These are phyloP conservation scores for Colletotrichum navitas DNA, from an alignment of 2,329 filamentous ascomycete species.

Conservation along the genomic window DNA sequence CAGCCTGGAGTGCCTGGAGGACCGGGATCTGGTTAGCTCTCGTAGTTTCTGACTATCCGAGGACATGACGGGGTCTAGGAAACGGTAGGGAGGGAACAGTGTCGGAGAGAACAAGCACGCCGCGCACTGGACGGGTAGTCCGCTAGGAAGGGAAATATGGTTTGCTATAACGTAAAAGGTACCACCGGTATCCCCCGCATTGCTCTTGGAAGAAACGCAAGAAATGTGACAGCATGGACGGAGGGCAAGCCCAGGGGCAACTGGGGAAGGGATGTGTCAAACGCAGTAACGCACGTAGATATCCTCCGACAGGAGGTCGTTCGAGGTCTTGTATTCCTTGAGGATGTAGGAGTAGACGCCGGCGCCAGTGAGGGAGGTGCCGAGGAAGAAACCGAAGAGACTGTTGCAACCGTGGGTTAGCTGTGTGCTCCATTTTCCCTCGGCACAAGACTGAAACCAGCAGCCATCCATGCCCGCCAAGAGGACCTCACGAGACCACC, in stretches of 20 bases:
- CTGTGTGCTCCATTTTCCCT: not conserved
- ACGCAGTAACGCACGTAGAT: constrained; percentile 83
- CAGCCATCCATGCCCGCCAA: not conserved
- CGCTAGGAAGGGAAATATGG: constrained; percentile 1
- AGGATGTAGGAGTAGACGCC: constrained; percentile 93
- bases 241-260: not conserved
- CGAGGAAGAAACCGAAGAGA: constrained; percentile 91
- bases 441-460: too few relatives aligned
- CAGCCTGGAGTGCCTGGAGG: constrained; percentile 82
- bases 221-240: not conserved
- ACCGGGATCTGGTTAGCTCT: constrained; percentile 17
- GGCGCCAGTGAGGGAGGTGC: constrained; percentile 81
- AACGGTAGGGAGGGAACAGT: not conserved
- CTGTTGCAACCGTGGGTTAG: constrained; percentile 59
- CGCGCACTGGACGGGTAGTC: constrained; percentile 24
- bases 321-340: constrained; percentile 92
- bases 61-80: not conserved
- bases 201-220: constrained; percentile 23
- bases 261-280: constrained; percentile 47
- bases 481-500: constrained; percentile 14
- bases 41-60: constrained; percentile 2
- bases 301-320: constrained; percentile 93
- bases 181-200: not conserved
- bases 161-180: constrained; percentile 14
- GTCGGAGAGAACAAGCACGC: not conserved